Evolutionary conservation across 129 eudicot species (phyloP), one percentile per base, ranked within the genome.

Genomic region (Arctium minus): DNA sequence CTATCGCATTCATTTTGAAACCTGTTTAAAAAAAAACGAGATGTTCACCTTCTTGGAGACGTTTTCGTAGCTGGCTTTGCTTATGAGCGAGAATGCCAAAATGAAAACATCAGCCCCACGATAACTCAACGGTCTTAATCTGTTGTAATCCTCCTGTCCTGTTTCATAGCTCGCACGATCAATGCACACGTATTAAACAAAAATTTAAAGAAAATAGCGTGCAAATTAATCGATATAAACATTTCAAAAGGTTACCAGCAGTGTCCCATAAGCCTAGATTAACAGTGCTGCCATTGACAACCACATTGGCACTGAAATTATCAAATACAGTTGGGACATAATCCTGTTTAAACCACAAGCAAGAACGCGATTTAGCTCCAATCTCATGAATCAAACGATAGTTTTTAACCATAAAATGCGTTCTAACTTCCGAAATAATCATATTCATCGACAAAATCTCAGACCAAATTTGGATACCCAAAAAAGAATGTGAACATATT

Each of bases 21-120:
- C 17, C 15, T 27, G 12, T 11, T 5, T 22, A 71, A 72, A 12
- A 29, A 44, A 29, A 0, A 36, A 44, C 15, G 17, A 68, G 77
- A 74, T 73, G 15, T 48, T 73, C 17, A 86, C 99, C 98, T 96
- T 96, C 86, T 96, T 96, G 73, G 98, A 90, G 73, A 96, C 98
- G 68, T 96, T 96, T 86, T 96, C 99, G 88, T 93, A 96, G 88
- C 99, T 96, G 83, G 99, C 99, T 88, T 93, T 96, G 87, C 99
- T 96, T 31, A 96, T 96, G 67, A 96, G 97, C 35, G 99, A 96
- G 77, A 96, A 96, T 65, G 99, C 99, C 85, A 96, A 87, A 84
- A 96, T 93, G 87, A 96, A 96, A 80, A 96, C 98, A 86, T 96
- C 99, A 38, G 99, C 99, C 70, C 99, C 99, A 80, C 99, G 98